Conservation (phyloP, 495 filamentous ascomycete genomes). For the Aspergillus bertholletiae region DNA sequence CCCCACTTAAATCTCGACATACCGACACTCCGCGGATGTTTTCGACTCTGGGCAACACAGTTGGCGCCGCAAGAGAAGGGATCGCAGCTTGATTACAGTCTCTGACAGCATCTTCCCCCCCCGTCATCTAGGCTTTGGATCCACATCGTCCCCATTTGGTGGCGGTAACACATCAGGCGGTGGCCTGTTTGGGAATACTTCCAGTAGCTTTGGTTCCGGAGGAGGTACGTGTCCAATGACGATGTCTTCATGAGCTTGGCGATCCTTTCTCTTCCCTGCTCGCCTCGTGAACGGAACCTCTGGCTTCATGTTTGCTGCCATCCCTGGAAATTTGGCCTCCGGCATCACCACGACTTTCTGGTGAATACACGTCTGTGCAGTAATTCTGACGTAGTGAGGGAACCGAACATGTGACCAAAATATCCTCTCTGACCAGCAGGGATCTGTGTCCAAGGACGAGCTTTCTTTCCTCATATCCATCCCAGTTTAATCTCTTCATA, state of each 20-base stretch:
- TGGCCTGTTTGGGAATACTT: constrained; percentile 44
- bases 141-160: constrained; percentile 39
- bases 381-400: not conserved
- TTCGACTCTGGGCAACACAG: constrained; percentile 29
- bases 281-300: constrained; percentile 9
- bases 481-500: constrained; percentile 21
- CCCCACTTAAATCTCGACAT: constrained; percentile 7
- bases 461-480: constrained; percentile 11
- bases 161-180: constrained; percentile 29
- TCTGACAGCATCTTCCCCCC: constrained; percentile 42
- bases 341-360: not conserved
- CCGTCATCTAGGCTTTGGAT: constrained; percentile 58
- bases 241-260: constrained; percentile 26
- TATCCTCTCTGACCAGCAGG: not conserved
- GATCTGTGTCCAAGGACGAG: constrained; percentile 16
- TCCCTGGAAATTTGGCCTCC: not conserved
- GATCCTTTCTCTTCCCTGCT: constrained; percentile 23
- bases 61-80: constrained; percentile 39
- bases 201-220: constrained; percentile 54
- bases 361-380: not conserved
- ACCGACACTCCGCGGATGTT: constrained; percentile 22
- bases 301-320: not conserved
- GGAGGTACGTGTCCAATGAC: constrained; percentile 49
- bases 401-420: not conserved
- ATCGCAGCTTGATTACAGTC: constrained; percentile 32